These are phyloP conservation scores for Nepenthes mirabilis DNA, from an alignment of 148 eudicot species.

Conservation along the genomic window DNA sequence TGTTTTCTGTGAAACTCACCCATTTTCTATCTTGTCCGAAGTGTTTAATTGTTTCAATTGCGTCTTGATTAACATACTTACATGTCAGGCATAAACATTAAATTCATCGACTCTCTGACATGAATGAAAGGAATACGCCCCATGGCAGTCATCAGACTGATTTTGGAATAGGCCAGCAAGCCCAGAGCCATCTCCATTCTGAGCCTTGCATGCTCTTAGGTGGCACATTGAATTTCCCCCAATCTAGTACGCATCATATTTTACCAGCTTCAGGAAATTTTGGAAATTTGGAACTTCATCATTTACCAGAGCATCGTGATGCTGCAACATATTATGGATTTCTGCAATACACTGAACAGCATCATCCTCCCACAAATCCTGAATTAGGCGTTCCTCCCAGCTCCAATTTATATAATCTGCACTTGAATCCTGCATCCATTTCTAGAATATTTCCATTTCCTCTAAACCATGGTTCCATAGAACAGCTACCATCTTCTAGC, in stretches of 20 bases:
- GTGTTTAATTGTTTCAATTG: too few relatives aligned
- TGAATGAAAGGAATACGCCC: constrained; percentile 66
- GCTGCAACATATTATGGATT: constrained; percentile 39
- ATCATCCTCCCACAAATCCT: constrained; percentile 44
- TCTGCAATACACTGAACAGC: constrained; percentile 39
- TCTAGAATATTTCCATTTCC: constrained; percentile 41
- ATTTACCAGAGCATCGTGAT: constrained; percentile 31
- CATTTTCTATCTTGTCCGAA: too few relatives aligned
- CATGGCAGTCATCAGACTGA: constrained; percentile 41
- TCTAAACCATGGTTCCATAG: constrained; percentile 37
- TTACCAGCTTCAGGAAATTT: constrained; percentile 43
- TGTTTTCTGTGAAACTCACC: too few relatives aligned
- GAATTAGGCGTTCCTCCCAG: constrained; percentile 33
- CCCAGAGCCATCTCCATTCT: constrained; percentile 38
- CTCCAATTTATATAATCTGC: constrained; percentile 30
- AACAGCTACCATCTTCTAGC: constrained; percentile 49
- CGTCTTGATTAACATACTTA: too few relatives aligned
- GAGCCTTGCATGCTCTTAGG: constrained; percentile 50
- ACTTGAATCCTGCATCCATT: constrained; percentile 45
- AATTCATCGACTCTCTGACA: constrained; percentile 2
- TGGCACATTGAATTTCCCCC: constrained; percentile 34
- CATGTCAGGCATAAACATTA: too few relatives aligned
- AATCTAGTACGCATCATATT: constrained; percentile 24
- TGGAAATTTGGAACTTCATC: constrained; percentile 33
- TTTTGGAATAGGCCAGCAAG: constrained; percentile 43